Base-by-base conservation (phyloP, 148 eudicot species). In the Camellia granthamiana region DNA sequence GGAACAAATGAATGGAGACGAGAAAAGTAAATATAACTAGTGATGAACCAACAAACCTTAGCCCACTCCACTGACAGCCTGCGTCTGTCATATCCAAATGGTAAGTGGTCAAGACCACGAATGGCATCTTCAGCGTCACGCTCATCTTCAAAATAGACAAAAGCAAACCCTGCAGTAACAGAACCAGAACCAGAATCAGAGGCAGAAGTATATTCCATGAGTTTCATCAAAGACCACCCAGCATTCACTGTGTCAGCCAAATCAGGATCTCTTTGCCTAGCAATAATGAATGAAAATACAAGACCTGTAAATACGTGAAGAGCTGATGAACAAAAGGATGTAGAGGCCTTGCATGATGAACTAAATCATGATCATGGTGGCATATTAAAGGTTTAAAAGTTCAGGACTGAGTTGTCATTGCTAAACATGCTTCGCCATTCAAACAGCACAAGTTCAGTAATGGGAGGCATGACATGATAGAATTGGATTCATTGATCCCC, bases 21-120 rank as follows among this genome's bases (percentile, higher is more conserved):
- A 30, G n/a, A 76, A 51, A 54, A 72, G 55, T 47, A 19, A 54
- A 71, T 21, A 60, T 65, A 71, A 6, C 38, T 73, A 41, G 65
- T 18, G 12, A 16, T 38, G 10, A 61, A 65, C 7, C 64, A 77
- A 75, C 72, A 16, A 81, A 95, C 99, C 97, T 85, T 90, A 19
- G 99, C 94, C 99, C 99, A 95, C 84, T 95, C 99, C 79, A 95
- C 97, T 0, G 99, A 93, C 72, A 95, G 79, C 72, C 81, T 88
- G 64, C 97, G 97, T 86, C 86, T 90, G 84, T 90, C 97, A 81
- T 84, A 84, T 15, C 99, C 99, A 86, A 95, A 95, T n/a, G 99
- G 90, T 47, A 75, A 71, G 71, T 88, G 85, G 88, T 95, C 97
- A 80, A 95, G 94, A 81, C 82, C 82, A 77, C 90, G 91, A 79